Base-by-base conservation (phyloP, 1,139 yeast species). In the Nakaseomyces nivariensis region DNA sequence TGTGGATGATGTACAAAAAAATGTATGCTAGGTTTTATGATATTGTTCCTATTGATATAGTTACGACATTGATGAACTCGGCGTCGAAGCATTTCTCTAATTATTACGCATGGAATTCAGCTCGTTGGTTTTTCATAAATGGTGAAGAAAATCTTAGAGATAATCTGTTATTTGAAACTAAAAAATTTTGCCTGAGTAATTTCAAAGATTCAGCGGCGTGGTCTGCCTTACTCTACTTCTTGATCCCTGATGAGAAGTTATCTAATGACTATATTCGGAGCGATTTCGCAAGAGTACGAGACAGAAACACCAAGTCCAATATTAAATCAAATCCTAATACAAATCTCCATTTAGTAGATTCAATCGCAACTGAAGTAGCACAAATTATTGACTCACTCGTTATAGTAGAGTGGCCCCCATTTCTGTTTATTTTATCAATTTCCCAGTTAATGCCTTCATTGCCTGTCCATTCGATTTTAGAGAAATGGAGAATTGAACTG, bases 121-220 rank as follows among this genome's bases (percentile, higher is more conserved):
- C 68, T n/a, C 56, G 71, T 31, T 73, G 72, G 62, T 52, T 67
- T 22, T 55, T 62, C 37, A 67, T 63, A 56, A 36, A 50, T 25
- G 36, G 49, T 25, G 10, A 52, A n/a, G 27, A 13, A 1, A 17
- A 47, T 7, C 48, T 49, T 4, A 57, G 52, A 43, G 24, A n/a
- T 1, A 37, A 33, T 5, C 49, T 63, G 1, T 50, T 59, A 13
- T 47, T 51, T 1, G 50, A 50, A 11, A 56, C 68, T 1, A 60
- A 63, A 49, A 42, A 50, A 3, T 70, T 72, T 55, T 71, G 76
- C 49, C 58, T 59, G 37, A 46, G 49, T 6, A 64, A 73, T 53
- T 58, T 67, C 2, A 60, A 66, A 9, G 81, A 77, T 52, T 62
- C 68, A 5, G 73, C 81, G 0, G 68, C 74, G 4, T 77, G 81